These are phyloP conservation scores for Lodderomyces jiufengensis DNA, from an alignment of 1,139 yeast species.

Conservation along the genomic window DNA sequence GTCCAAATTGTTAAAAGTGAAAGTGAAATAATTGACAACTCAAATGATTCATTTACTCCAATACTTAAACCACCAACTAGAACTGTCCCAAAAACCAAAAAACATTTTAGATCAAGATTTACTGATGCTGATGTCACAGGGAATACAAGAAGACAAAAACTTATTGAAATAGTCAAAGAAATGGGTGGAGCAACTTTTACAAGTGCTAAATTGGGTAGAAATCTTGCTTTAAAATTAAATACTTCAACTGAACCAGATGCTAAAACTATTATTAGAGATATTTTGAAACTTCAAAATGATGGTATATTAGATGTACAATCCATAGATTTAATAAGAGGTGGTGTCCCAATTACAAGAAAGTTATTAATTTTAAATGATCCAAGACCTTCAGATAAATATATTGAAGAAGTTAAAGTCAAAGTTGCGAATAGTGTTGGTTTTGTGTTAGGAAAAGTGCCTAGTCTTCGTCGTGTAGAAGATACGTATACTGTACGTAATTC, in stretches of 20 bases:
- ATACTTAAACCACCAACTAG: not conserved
- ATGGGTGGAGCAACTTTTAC: constrained; percentile 43
- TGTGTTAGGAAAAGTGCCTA: no score
- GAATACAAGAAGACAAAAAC: constrained; percentile 29
- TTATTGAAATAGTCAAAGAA: constrained; percentile 34
- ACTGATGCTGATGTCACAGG: constrained; percentile 19
- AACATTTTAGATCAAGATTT: not conserved
- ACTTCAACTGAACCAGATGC: constrained; percentile 41
- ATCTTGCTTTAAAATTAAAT: constrained; percentile 34
- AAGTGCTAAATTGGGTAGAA: constrained; percentile 30
- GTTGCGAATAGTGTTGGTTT: no score
- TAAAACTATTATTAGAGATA: constrained; percentile 47
- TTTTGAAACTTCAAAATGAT: constrained; percentile 22
- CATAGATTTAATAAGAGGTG: no score
- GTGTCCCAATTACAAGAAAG: constrained; percentile 30
- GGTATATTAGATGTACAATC: constrained; percentile 28
- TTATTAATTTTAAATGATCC: constrained; percentile 32
- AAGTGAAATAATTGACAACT: not conserved
- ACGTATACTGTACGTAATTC: not conserved
- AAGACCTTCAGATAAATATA: constrained; percentile 27
- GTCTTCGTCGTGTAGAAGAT: not conserved
- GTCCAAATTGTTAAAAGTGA: no score
- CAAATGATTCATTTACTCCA: constrained; percentile 1
- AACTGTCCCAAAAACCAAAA: not conserved
- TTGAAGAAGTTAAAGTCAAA: constrained; percentile 20